These are phyloP conservation scores for Lactarius hatsudake DNA, from an alignment of 768 basidiomycete genomes.

Conservation along the genomic window DNA sequence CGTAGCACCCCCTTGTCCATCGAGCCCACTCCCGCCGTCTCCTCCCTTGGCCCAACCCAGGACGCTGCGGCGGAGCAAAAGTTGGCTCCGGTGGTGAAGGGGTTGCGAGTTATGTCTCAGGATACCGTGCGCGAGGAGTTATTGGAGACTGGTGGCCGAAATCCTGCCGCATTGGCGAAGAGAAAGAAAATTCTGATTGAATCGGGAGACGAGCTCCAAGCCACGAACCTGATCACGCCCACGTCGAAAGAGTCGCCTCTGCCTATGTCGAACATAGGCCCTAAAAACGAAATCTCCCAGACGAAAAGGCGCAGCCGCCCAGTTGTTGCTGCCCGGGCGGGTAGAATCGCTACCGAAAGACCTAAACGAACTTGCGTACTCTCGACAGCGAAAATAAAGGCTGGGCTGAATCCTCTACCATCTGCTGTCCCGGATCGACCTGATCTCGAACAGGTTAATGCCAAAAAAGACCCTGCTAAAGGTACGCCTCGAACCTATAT, in stretches of 20 bases:
- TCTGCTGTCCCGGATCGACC: not conserved
- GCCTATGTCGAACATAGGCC: not conserved
- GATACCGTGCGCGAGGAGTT: conserved; percentile 9
- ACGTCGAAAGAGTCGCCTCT: not conserved
- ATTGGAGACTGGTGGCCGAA: not conserved
- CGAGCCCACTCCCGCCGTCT: conserved; percentile 2
- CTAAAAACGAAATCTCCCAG: not conserved
- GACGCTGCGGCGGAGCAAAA: conserved; percentile 26
- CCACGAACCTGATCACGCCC: not conserved
- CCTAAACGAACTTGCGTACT: conserved; percentile 5
- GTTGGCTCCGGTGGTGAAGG: conserved; percentile 26
- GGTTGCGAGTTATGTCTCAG: conserved; percentile 22
- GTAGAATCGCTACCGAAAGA: not conserved
- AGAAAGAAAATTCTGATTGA: conserved; percentile 10
- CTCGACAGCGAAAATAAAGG: not conserved
- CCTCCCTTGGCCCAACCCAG: conserved; percentile 4
- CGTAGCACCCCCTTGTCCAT: conserved; percentile 12
- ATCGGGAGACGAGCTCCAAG: conserved; percentile 18
- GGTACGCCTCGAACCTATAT: not conserved
- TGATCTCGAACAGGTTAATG: not conserved
- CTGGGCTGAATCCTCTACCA: not conserved
- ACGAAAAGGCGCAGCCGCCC: not conserved
- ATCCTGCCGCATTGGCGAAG: conserved; percentile 2
- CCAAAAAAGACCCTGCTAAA: not conserved
- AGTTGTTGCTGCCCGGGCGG: not conserved